Percentiles rank a stretch among this genome's conserved stretches.
These are phyloP conservation scores for Paramecium bursaria DNA, from an alignment of 73 alveolate species.

Conservation along the genomic window DNA sequence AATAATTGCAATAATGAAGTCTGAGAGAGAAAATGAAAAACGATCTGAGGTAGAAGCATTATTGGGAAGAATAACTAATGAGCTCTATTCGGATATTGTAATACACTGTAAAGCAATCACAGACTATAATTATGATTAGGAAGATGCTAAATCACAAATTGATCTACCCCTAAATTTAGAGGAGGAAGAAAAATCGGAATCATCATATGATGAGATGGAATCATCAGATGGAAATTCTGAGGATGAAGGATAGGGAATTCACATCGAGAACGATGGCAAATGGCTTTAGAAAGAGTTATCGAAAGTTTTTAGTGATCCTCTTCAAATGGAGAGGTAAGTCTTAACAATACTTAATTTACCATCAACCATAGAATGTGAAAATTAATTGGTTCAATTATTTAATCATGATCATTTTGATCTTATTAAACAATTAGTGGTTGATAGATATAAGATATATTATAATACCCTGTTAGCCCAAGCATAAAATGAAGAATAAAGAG, in stretches of 20 bases:
- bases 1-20: slow-evolving; percentile 85
- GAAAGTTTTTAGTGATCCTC: slow-evolving; percentile 40
- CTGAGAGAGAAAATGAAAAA: slow-evolving; percentile 84
- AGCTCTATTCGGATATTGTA: slow-evolving; percentile 41
- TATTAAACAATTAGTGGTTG: slow-evolving; percentile 58
- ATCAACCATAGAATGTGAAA: slow-evolving; percentile 76
- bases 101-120: slow-evolving; percentile 10
- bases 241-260: background rate
- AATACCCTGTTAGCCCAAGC: slow-evolving; percentile 69
- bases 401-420: slow-evolving; percentile 70
- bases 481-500: slow-evolving; percentile 71
- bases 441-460: slow-evolving; percentile 74
- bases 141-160: slow-evolving; percentile 5
- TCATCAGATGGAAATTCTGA: background rate
- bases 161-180: slow-evolving; percentile 48
- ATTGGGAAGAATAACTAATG: slow-evolving; percentile 78
- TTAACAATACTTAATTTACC: slow-evolving; percentile 56
- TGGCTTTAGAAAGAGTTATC: slow-evolving; percentile 52
- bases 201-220: slow-evolving; percentile 63
- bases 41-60: slow-evolving; percentile 84
- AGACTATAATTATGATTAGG: slow-evolving; percentile 13
- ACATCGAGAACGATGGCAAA: slow-evolving; percentile 23
- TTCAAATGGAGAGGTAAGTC: slow-evolving; percentile 68
- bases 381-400: slow-evolving; percentile 64
- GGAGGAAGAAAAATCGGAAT: slow-evolving; percentile 46